phyloP scores from a whole-genome alignment of 345 rosid genomes.

The Erucastrum elatum region DNA sequence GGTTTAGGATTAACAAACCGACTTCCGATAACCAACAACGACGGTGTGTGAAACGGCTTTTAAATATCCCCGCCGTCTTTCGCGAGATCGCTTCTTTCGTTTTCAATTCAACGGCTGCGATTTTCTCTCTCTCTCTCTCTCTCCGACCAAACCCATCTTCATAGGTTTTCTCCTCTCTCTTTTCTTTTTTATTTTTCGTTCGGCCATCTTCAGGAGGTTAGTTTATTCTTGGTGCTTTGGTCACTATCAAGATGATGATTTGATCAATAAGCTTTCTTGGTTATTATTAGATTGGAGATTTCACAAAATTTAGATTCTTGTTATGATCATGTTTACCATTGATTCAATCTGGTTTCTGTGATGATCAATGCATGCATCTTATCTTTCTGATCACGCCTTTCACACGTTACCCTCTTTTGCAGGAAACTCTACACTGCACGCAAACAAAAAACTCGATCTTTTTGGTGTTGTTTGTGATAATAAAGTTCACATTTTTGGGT shows the following conservation, averaged over 20 bases:
- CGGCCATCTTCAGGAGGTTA: slow-evolving; percentile 16
- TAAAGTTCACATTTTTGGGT: neutral
- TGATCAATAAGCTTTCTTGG: neutral
- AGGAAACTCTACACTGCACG: slow-evolving; percentile 16
- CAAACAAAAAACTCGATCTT: neutral
- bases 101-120: slow-evolving; percentile 30
- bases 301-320: neutral
- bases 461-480: neutral
- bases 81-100: neutral
- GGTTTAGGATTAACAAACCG: slow-evolving; percentile 29
- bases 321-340: neutral
- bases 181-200: neutral
- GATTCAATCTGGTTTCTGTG: neutral
- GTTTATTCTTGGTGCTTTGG: slow-evolving; percentile 19
- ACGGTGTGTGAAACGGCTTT: slow-evolving; percentile 36
- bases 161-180: slow-evolving; percentile 1
- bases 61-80: slow-evolving; percentile 29
- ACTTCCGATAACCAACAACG: slow-evolving; percentile 27
- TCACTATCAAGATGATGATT: neutral
- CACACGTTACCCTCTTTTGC: slow-evolving; percentile 24
- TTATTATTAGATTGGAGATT: neutral
- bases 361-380: neutral
- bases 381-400: slow-evolving; percentile 14
- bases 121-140: slow-evolving; percentile 1
- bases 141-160: slow-evolving; percentile 35